Percentiles rank a stretch among this genome's conserved stretches.
phyloP scores from a whole-genome alignment of 208 protist species.

The Trypanosoma congolense region DNA sequence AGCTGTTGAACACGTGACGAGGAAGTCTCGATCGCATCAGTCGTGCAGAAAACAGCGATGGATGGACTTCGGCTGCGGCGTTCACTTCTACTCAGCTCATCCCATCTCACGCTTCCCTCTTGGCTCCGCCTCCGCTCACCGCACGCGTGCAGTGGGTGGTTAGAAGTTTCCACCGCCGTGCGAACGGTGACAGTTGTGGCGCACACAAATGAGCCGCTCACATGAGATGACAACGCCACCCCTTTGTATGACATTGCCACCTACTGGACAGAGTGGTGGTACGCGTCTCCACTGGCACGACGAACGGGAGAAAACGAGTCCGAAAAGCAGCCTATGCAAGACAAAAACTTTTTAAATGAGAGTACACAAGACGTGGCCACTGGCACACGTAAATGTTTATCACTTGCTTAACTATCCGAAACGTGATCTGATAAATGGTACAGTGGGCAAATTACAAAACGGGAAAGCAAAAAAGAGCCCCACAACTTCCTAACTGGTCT shows the following conservation, averaged over 20 bases:
- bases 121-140: neutral
- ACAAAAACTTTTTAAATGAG: too few species aligned
- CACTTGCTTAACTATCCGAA: too few species aligned
- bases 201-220: constrained; percentile 34
- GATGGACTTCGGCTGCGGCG: neutral
- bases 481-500: too few species aligned
- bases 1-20: constrained; percentile 16
- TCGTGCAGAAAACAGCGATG: neutral
- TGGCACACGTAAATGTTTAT: too few species aligned
- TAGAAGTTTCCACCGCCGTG: constrained; percentile 13
- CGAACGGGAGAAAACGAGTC: too few species aligned
- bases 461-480: too few species aligned
- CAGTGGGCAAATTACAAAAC: too few species aligned
- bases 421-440: too few species aligned
- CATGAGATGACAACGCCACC: constrained; percentile 10
- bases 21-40: neutral
- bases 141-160: neutral
- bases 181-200: constrained; percentile 34
- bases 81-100: neutral
- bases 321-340: too few species aligned
- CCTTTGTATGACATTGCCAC: constrained; percentile 15
- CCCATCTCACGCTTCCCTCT: neutral
- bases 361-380: too few species aligned
- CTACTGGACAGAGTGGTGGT: too few species aligned
- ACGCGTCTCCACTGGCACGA: too few species aligned